phyloP scores from a whole-genome alignment of 2,329 filamentous ascomycete genomes.

The Penicillium sclerotiorum region DNA sequence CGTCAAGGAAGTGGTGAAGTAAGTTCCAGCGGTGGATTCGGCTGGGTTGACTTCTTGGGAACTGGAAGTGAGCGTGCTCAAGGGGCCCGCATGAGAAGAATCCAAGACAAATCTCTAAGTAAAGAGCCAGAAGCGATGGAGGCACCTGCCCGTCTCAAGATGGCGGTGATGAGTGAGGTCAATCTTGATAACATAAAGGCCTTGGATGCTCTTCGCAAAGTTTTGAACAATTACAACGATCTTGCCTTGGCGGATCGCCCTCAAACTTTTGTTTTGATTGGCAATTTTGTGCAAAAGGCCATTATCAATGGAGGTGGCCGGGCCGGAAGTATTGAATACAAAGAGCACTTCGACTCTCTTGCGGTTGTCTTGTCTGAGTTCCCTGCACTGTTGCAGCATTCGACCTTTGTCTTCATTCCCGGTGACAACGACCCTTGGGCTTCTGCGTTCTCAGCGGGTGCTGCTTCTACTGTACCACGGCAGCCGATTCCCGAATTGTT shows the following conservation, averaged over 20 bases:
- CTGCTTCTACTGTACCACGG: slow-evolving; percentile 49
- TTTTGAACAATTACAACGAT: slow-evolving; percentile 73
- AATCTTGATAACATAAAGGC: slow-evolving; percentile 84
- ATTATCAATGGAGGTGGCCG: slow-evolving; percentile 67
- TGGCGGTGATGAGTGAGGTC: slow-evolving; percentile 82
- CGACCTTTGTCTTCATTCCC: slow-evolving; percentile 89
- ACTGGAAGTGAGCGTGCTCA: slow-evolving; percentile 85
- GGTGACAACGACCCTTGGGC: slow-evolving; percentile 98
- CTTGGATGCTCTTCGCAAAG: slow-evolving; percentile 76
- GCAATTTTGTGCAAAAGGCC: slow-evolving; percentile 72
- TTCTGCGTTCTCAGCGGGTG: slow-evolving; percentile 68
- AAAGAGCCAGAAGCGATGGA: slow-evolving; percentile 25
- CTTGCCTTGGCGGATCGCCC: slow-evolving; percentile 68
- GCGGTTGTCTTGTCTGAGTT: slow-evolving; percentile 83
- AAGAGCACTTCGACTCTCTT: slow-evolving; percentile 90
- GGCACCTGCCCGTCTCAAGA: slow-evolving; percentile 48
- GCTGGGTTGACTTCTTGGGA: slow-evolving; percentile 96
- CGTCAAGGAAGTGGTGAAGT: slow-evolving; percentile 39
- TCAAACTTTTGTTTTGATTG: slow-evolving; percentile 78
- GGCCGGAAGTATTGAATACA: slow-evolving; percentile 89
- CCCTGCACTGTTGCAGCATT: slow-evolving; percentile 73
- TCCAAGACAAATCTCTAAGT: slow-evolving; percentile 70
- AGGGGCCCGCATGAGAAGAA: slow-evolving; percentile 77
- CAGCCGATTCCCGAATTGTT: slow-evolving; percentile 79
- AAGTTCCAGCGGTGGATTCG: slow-evolving; percentile 75